These are phyloP conservation scores for Aspergillus felis DNA, from an alignment of 2,329 filamentous ascomycete species.

Conservation along the genomic window DNA sequence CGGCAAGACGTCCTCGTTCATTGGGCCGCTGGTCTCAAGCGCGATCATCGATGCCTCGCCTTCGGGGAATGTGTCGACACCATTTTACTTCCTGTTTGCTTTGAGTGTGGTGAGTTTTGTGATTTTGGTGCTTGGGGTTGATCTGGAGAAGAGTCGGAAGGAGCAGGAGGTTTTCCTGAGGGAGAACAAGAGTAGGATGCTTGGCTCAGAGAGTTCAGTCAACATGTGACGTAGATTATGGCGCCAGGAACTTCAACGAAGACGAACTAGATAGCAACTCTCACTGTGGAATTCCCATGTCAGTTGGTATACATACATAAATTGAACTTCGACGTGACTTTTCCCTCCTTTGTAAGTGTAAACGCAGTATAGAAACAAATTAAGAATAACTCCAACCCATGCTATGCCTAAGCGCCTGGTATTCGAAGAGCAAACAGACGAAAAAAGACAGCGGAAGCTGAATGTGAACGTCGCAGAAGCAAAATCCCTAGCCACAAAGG, in stretches of 20 bases:
- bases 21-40: conserved; percentile 64
- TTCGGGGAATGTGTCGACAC: conserved; percentile 53
- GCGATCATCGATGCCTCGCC: conserved; percentile 64
- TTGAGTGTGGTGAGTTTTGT: conserved; percentile 54
- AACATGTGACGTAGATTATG: background rate
- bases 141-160: conserved; percentile 56
- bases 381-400: conserved; percentile 34
- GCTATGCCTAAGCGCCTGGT: conserved; percentile 35
- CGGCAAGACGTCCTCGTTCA: conserved; percentile 65
- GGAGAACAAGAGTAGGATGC: conserved; percentile 17
- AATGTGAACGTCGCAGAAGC: conserved; percentile 9
- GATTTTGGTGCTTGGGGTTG: conserved; percentile 54
- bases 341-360: background rate
- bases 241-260: background rate
- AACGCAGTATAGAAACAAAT: conserved; percentile 6
- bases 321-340: background rate
- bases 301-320: background rate
- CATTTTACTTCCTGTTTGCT: conserved; percentile 64
- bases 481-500: conserved; percentile 15
- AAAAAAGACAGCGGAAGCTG: conserved; percentile 4
- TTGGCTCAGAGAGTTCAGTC: background rate
- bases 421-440: conserved; percentile 2
- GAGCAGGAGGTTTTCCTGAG: conserved; percentile 58
- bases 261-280: background rate
- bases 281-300: background rate